Percentiles rank a stretch among this genome's conserved stretches.
phyloP scores from a whole-genome alignment of 306 rosid species.

The Dalbergia cochinchinensis region DNA sequence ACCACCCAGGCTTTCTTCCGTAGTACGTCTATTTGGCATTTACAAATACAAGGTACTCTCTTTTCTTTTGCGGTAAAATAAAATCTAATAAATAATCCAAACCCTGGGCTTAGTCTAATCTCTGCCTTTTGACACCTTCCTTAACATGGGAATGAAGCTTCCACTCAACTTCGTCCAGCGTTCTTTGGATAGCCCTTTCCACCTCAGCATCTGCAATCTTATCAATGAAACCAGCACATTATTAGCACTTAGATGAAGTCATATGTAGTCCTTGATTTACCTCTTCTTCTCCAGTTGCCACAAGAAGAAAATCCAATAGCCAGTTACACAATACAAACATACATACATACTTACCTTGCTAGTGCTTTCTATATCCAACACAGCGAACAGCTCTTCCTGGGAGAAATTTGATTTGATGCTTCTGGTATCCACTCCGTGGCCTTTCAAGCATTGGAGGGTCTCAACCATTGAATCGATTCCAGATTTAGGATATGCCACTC shows the following conservation, averaged over 20 bases:
- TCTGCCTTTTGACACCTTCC: constrained; percentile 29
- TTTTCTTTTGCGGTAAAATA: too few relatives aligned
- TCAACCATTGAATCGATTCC: constrained; percentile 67
- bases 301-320: not conserved
- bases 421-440: constrained; percentile 50
- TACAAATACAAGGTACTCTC: not conserved
- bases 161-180: constrained; percentile 30
- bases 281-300: too few relatives aligned
- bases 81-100: too few relatives aligned
- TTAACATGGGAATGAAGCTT: constrained; percentile 10
- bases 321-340: not conserved
- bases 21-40: not conserved
- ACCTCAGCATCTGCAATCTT: constrained; percentile 42
- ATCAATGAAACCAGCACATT: constrained; percentile 26
- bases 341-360: constrained; percentile 40
- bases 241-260: constrained; percentile 4
- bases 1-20: not conserved
- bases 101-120: not conserved
- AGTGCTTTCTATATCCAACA: constrained; percentile 49
- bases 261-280: too few relatives aligned
- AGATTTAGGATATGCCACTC: constrained; percentile 53
- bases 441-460: constrained; percentile 61
- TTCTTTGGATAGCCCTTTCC: constrained; percentile 22
- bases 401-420: constrained; percentile 62
- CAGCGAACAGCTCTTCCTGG: constrained; percentile 51